phyloP scores from a whole-genome alignment of 148 eudicot species.

The Rhododendron vialii region DNA sequence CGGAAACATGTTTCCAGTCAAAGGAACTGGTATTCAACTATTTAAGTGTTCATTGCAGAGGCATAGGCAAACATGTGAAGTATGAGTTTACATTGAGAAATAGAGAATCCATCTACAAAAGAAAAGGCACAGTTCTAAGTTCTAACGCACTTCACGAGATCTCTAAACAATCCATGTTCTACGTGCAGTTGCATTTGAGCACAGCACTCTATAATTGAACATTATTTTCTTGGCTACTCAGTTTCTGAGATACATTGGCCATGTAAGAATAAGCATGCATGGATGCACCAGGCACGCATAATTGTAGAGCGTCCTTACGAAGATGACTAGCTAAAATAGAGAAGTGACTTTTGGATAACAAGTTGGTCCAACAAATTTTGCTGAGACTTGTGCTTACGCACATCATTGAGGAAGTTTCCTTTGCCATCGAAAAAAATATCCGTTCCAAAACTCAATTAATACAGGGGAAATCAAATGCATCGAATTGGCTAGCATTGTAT shows the following conservation, averaged over 20 bases:
- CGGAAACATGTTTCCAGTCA: background rate
- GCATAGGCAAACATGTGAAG: background rate
- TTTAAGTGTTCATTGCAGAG: background rate
- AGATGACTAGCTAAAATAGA: background rate
- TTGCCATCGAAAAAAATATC: background rate
- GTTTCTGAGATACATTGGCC: background rate
- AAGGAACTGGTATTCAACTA: background rate
- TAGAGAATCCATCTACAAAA: background rate
- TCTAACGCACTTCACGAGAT: background rate
- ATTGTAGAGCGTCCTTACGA: background rate
- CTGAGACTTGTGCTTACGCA: background rate
- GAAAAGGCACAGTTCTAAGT: background rate
- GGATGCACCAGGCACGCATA: background rate
- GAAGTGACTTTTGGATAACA: background rate
- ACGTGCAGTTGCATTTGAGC: background rate
- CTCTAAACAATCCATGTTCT: background rate
- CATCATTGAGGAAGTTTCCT: background rate
- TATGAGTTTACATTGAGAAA: background rate
- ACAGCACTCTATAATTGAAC: background rate
- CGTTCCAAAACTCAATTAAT: background rate
- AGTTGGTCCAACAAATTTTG: background rate
- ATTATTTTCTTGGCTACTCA: background rate
- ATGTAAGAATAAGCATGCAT: background rate
- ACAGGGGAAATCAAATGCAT: background rate
- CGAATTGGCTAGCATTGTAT: background rate